Base-by-base conservation (phyloP, 2,329 filamentous ascomycete genomes). In the Hypoxylon sp. region DNA sequence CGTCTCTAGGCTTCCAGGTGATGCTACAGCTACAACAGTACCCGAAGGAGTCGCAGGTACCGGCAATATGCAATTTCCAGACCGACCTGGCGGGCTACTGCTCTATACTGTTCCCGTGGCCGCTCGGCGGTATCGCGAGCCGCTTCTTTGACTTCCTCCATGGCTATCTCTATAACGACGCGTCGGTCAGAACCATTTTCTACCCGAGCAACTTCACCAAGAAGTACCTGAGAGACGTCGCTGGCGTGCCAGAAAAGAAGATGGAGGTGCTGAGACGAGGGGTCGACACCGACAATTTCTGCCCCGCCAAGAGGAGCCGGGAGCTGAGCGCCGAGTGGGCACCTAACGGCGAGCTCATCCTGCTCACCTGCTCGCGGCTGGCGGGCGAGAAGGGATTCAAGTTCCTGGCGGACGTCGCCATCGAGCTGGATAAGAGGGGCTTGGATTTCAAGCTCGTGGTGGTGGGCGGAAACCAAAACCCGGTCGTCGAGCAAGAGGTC, bases 331-430 rank as follows among this genome's bases (percentile, higher is more conserved):
- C 71, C 7, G 65, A 79, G 47, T 77, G 89, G 21, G 86, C 86
- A 0, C 85, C 86, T 0, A 79, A 83, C 47, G 83, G 83, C 33
- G 86, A 90, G 70, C 77, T 87, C 58, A 83, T 90, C 41, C 80
- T 90, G 21, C 79, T 88, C 49, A 88, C 83, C 27, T 86, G 90
- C 8, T 87, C 86, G 3, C 82, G 88, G 24, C 77, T 90, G 20
- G 87, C 88, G 0, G 86, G 85, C 1, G 88, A 90, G 69, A 91
- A 90, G 68, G 87, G 88, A 0, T 90, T 89, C 66, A 83, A 84
- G 41, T 90, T 90, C 66, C 77, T 90, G 20, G 83, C 87, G 3
- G 73, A 81, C 48, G 84, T 78, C 1, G 82, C 81, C 10, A 75
- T 74, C 35, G 78, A 79, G 55, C 74, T 90, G n/a, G 81, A 83